Base-by-base conservation (phyloP, 2,329 filamentous ascomycete species). In the Plectosphaerella cucumerina region DNA sequence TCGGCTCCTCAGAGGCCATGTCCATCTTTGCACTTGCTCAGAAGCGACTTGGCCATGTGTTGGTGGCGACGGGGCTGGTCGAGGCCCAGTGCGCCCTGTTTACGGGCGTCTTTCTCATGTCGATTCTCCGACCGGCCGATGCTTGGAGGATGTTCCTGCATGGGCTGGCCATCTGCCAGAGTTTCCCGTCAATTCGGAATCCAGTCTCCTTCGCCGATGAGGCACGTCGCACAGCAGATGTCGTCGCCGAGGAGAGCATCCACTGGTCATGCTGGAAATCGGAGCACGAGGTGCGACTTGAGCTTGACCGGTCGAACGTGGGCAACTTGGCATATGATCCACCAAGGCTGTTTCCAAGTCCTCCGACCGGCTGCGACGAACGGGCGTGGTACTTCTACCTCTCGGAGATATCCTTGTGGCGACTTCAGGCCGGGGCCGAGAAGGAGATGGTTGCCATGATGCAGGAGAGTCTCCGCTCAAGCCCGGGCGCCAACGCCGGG, bases 231-330 rank as follows among this genome's bases (percentile, higher is more conserved):
- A 59, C 55, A 1, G 49, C 55, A 4, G 65, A 61, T 6, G 66
- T 67, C 34, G 68, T 59, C 8, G 70, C 66, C 44, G 67, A 75
- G 46, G 70, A 78, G 53, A 73, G 74, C 18, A 68, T 79, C 0
- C 80, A 81, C 52, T 80, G 78, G 78, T 78, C 78, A 0, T 72
- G 74, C 4, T 78, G 77, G 69, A 81, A 81, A 55, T 81, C 77
- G 1, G 78, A 81, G 55, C 58, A 75, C 6, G 77, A 79, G 49
- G 58, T 78, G 4, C 67, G 75, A 0, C 66, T 66, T 2, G 61
- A 77, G 0, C 70, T 71, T 2, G 70, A 74, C 37, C 74, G 74
- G 23, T 50, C 52, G 12, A 48, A 50, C 17, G 44, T 42, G 37
- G 50, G 54, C 15, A 48, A 53, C n/a, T 46, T 50, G 3, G 45